Conservation (phyloP, 768 basidiomycete species). For the Candolleomyces efflorescens region DNA sequence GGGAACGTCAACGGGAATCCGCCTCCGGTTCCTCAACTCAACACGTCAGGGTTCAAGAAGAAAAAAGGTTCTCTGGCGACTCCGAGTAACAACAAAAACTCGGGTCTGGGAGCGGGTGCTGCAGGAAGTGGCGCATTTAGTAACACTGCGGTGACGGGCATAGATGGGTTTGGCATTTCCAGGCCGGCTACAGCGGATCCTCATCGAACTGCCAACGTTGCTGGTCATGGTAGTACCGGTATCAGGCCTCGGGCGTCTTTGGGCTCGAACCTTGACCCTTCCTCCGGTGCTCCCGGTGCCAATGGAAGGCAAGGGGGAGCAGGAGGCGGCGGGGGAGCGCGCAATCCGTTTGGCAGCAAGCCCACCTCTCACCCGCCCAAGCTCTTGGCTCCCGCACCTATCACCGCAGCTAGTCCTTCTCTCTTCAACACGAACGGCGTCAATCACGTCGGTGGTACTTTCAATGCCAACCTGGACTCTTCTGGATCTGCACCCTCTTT, state of each 20-base stretch:
- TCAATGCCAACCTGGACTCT: not conserved
- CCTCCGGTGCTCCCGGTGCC: not conserved
- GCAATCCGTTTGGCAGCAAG: not conserved
- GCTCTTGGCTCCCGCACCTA: constrained; percentile 23
- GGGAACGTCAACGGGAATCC: too few relatives aligned
- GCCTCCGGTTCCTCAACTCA: not conserved
- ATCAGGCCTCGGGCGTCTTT: not conserved
- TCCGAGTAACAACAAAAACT: not conserved
- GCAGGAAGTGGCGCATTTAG: too few relatives aligned
- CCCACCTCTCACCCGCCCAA: not conserved
- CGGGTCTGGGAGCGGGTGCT: too few relatives aligned
- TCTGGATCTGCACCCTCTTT: constrained; percentile 14
- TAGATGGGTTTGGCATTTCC: not conserved
- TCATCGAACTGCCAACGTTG: not conserved
- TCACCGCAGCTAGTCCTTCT: constrained; percentile 13
- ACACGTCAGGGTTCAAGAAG: not conserved
- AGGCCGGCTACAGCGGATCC: not conserved
- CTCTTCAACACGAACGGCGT: constrained; percentile 11
- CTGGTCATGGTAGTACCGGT: too few relatives aligned
- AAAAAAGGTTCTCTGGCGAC: not conserved
- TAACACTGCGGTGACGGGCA: not conserved
- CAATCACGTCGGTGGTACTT: too few relatives aligned
- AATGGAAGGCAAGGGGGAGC: not conserved
- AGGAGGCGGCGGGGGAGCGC: not conserved
- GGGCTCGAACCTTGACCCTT: not conserved